These are phyloP conservation scores for Thermomucor indicae-seudaticae DNA, from an alignment of 371 early-diverging fungal genomes.

Conservation along the genomic window DNA sequence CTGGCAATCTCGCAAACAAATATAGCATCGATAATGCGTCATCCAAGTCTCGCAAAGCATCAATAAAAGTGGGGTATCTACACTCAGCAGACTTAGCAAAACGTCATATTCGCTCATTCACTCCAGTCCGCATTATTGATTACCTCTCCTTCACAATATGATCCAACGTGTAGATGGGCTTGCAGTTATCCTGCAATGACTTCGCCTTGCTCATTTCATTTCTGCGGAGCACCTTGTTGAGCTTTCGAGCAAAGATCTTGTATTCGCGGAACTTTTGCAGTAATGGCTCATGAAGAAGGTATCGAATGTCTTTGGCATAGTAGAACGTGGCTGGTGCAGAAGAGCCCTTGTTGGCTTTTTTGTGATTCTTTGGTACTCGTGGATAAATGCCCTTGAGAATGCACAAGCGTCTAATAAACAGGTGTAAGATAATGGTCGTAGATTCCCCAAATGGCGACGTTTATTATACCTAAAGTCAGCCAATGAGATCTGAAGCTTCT, in stretches of 20 bases:
- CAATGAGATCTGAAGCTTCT: constrained; percentile 91
- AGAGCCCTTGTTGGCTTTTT: constrained; percentile 92
- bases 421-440: neutral
- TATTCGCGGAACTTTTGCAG: constrained; percentile 88
- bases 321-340: constrained; percentile 89
- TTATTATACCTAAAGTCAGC: constrained; percentile 83
- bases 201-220: constrained; percentile 75
- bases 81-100: neutral
- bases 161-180: constrained; percentile 82
- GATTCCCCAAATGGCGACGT: neutral
- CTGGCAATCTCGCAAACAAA: constrained; percentile 87
- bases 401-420: constrained; percentile 80
- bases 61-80: constrained; percentile 91
- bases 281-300: constrained; percentile 89
- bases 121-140: neutral
- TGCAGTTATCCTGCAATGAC: constrained; percentile 61
- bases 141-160: constrained; percentile 93
- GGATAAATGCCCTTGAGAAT: constrained; percentile 98
- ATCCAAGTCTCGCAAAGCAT: constrained; percentile 94
- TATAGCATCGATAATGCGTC: constrained; percentile 94
- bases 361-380: constrained; percentile 91
- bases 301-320: constrained; percentile 93
- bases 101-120: neutral
- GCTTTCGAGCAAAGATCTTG: constrained; percentile 80
- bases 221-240: constrained; percentile 82